These are phyloP conservation scores for Nepenthes alata DNA, from an alignment of 179 eudicot genomes.

Conservation along the genomic window DNA sequence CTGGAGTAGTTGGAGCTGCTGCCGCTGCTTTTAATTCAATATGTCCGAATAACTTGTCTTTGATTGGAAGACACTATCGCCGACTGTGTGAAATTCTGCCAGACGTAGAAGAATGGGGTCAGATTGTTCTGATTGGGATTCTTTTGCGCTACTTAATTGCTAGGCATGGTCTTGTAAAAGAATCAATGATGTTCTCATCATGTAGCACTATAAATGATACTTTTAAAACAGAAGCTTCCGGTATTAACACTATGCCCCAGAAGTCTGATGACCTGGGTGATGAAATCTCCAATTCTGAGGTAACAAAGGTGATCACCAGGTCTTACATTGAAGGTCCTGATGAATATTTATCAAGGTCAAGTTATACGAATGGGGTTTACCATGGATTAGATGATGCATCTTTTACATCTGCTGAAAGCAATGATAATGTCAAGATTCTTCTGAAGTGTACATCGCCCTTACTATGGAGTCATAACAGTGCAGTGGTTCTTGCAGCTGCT, in stretches of 20 bases:
- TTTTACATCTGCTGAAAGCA: conserved; percentile 51
- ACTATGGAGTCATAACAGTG: conserved; percentile 96
- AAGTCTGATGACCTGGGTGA: conserved; percentile 19
- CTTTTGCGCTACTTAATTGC: conserved; percentile 82
- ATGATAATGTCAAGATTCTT: conserved; percentile 76
- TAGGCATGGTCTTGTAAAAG: conserved; percentile 83
- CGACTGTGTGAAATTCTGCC: conserved; percentile 80
- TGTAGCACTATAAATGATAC: conserved; percentile 19
- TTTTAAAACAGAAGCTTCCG: conserved; percentile 25
- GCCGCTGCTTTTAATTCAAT: conserved; percentile 87
- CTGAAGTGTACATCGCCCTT: conserved; percentile 83
- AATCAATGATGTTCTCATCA: conserved; percentile 57
- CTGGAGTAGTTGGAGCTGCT: conserved; percentile 95
- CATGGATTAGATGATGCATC: conserved; percentile 28
- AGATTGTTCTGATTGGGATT: conserved; percentile 70
- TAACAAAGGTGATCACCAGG: conserved; percentile 45
- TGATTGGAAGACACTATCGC: conserved; percentile 60
- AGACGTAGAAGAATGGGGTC: conserved; percentile 99
- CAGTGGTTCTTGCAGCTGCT: conserved; percentile 95
- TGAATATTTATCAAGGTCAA: conserved; percentile 62
- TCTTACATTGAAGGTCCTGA: conserved; percentile 93
- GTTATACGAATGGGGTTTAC: conserved; percentile 15
- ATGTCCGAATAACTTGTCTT: conserved; percentile 75
- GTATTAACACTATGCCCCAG: conserved; percentile 14
- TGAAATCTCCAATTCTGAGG: conserved; percentile 26